A percentile compares a stretch with the other conserved stretches of the same genome.
Evolutionary conservation across 2,329 filamentous ascomycete species (phyloP).

Genomic region (Penicillium sp.): DNA sequence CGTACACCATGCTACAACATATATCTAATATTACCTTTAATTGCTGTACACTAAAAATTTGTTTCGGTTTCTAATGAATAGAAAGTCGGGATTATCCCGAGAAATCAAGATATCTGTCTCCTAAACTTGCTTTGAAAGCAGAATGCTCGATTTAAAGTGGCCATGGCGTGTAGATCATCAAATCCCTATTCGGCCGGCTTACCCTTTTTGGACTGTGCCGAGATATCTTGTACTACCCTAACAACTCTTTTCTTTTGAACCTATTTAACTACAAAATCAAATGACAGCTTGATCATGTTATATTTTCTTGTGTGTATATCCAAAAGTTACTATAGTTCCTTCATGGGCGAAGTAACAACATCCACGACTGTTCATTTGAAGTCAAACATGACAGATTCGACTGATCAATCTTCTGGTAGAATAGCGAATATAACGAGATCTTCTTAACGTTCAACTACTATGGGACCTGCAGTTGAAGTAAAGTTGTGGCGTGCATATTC

Average conservation of each 20-base stretch:
- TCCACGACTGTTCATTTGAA: neutral
- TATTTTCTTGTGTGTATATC: neutral
- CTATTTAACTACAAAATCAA: neutral
- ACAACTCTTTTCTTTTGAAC: neutral
- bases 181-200: neutral
- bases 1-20: neutral
- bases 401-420: constrained; percentile 1
- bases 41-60: neutral
- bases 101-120: neutral
- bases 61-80: neutral
- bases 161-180: constrained; percentile 7
- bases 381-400: neutral
- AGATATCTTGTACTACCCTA: neutral
- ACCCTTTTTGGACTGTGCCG: neutral
- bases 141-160: constrained; percentile 1
- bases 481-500: neutral
- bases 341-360: neutral
- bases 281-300: neutral
- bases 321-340: neutral
- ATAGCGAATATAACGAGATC: neutral
- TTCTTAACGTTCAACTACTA: neutral
- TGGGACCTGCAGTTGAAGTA: neutral
- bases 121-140: neutral
- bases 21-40: neutral
- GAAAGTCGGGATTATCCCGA: neutral